Evolutionary conservation across 306 rosid species (phyloP).

Genomic region (Lablab purpureus): DNA sequence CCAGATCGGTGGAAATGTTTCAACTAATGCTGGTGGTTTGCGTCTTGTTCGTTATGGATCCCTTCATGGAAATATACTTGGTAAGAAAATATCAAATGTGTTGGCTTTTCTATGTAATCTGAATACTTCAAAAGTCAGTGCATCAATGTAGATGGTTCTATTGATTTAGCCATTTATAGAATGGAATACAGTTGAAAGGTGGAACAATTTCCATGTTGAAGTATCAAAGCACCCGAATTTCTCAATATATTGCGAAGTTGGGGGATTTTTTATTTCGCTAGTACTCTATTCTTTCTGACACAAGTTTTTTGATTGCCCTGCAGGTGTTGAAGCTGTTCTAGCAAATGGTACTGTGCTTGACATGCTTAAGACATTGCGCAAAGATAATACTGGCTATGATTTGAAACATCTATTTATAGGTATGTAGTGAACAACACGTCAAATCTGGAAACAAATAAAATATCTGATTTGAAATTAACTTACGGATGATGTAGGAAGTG

Average conservation of each 20-base stretch:
- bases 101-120: constrained; percentile 29
- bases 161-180: constrained; percentile 32
- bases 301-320: constrained; percentile 40
- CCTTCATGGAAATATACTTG: constrained; percentile 92
- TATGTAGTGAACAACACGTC: constrained; percentile 46
- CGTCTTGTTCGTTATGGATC: constrained; percentile 96
- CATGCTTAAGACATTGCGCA: constrained; percentile 91
- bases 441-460: constrained; percentile 26
- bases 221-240: constrained; percentile 12
- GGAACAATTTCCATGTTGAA: constrained; percentile 14
- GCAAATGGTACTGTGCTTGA: constrained; percentile 91
- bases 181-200: constrained; percentile 40
- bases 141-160: constrained; percentile 28
- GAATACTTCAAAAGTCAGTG: constrained; percentile 28
- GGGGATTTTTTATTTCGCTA: constrained; percentile 37
- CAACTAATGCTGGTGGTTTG: constrained; percentile 98
- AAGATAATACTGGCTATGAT: constrained; percentile 97
- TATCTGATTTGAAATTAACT: constrained; percentile 37
- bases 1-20: constrained; percentile 97
- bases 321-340: constrained; percentile 94
- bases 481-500: constrained; percentile 77
- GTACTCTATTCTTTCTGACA: constrained; percentile 39
- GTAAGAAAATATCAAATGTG: constrained; percentile 55
- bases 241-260: constrained; percentile 40
- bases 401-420: constrained; percentile 96